Evolutionary conservation across 257 asterid genomes (phyloP).

Genomic region (Przewalskia tangutica): DNA sequence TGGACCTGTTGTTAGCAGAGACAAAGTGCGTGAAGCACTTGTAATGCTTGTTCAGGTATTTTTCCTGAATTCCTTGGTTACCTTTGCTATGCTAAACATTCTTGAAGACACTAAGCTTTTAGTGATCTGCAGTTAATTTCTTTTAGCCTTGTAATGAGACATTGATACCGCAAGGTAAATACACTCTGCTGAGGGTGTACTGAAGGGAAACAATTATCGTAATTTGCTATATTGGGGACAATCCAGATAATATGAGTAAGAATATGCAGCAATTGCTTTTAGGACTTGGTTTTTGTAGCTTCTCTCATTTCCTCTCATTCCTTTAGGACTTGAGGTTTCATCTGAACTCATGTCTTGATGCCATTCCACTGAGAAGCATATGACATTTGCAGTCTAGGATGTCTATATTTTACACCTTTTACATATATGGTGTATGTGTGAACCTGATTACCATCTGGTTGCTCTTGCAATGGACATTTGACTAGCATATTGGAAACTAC

Average conservation of each 20-base stretch:
- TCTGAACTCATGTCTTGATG: not conserved
- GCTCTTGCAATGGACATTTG: constrained; percentile 5
- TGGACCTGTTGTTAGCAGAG: constrained; percentile 54
- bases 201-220: not conserved
- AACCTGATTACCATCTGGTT: not conserved
- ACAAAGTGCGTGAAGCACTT: constrained; percentile 82
- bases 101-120: not conserved
- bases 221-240: not conserved
- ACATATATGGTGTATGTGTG: not conserved
- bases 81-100: not conserved
- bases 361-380: not conserved
- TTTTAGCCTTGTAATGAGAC: not conserved
- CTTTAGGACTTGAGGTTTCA: not conserved
- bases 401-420: not conserved
- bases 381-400: not conserved
- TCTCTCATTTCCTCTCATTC: not conserved
- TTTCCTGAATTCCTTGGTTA: not conserved
- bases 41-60: constrained; percentile 74
- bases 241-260: not conserved
- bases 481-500: not conserved
- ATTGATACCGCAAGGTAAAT: not conserved
- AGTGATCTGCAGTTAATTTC: not conserved
- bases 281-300: not conserved
- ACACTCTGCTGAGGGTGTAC: not conserved
- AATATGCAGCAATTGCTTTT: not conserved